Conservation (phyloP, 164 flowering plant genomes). For the Vitis cinerea region DNA sequence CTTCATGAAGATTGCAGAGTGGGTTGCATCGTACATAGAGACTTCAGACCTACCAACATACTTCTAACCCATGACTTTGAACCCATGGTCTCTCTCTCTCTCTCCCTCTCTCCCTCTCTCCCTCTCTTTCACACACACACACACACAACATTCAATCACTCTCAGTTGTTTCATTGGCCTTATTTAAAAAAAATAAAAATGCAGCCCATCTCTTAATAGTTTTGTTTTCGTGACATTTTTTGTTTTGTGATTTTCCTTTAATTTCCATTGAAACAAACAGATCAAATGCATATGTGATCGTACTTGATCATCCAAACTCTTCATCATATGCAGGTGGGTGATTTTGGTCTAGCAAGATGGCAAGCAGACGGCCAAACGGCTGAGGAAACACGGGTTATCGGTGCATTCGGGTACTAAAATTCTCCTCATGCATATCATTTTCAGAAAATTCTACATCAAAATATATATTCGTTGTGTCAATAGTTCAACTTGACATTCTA, state of each 20-base stretch:
- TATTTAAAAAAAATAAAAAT: no score
- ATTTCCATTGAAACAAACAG: background rate
- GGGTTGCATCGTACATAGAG: conserved; percentile 52
- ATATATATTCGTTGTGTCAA: no score
- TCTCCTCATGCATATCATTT: background rate
- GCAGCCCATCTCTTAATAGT: no score
- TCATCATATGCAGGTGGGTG: conserved; percentile 32
- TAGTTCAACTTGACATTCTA: no score
- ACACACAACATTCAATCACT: background rate
- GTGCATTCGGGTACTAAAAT: conserved; percentile 37
- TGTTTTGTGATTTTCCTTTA: background rate
- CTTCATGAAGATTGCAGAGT: conserved; percentile 58
- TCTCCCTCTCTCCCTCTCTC: background rate
- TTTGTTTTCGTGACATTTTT: background rate
- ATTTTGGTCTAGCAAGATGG: conserved; percentile 48
- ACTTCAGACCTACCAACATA: conserved; percentile 46
- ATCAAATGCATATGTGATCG: background rate
- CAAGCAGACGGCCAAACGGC: conserved; percentile 34
- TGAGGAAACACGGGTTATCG: conserved; percentile 35
- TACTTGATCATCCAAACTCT: background rate
- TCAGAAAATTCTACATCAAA: no score
- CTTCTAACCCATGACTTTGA: conserved; percentile 54
- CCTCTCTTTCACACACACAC: background rate
- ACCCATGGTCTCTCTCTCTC: conserved; percentile 34
- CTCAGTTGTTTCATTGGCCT: no score